Evolutionary conservation across 768 basidiomycete genomes (phyloP).

Genomic region (Lactifluus piperatus): DNA sequence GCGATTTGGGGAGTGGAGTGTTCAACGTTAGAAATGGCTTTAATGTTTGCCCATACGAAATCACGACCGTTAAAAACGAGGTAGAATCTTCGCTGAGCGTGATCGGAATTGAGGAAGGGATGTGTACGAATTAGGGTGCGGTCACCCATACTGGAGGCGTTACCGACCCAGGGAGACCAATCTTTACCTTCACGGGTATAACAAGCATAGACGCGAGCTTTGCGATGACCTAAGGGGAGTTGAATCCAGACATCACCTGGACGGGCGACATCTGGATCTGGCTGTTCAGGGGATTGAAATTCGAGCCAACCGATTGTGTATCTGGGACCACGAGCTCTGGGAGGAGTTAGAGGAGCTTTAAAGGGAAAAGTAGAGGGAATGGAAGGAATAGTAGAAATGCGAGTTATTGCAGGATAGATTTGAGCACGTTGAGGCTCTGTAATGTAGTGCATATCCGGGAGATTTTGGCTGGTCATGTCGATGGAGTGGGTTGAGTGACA

Average conservation of each 20-base stretch:
- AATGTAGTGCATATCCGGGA: slow-evolving; percentile 14
- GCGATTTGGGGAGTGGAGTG: neutral
- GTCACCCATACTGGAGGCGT: neutral
- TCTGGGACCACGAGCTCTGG: slow-evolving; percentile 7
- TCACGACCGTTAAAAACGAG: slow-evolving; percentile 10
- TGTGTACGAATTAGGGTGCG: slow-evolving; percentile 1
- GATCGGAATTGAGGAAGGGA: slow-evolving; percentile 10
- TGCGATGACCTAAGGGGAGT: slow-evolving; percentile 12
- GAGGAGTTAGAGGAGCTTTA: neutral
- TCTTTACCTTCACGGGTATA: slow-evolving; percentile 6
- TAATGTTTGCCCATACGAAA: slow-evolving; percentile 10
- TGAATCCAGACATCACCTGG: slow-evolving; percentile 16
- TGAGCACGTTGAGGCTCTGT: slow-evolving; percentile 12
- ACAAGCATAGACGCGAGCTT: slow-evolving; percentile 14
- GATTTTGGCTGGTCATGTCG: neutral
- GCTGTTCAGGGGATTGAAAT: slow-evolving; percentile 12
- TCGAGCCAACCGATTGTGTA: slow-evolving; percentile 13
- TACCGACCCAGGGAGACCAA: slow-evolving; percentile 13
- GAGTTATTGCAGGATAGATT: slow-evolving; percentile 3
- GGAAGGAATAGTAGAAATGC: slow-evolving; percentile 3
- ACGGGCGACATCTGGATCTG: slow-evolving; percentile 13
- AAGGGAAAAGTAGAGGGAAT: slow-evolving; percentile 10
- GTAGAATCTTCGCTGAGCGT: slow-evolving; percentile 13
- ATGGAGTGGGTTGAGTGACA: no score
- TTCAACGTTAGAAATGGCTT: slow-evolving; percentile 4